These are phyloP conservation scores for Amanita rubescens DNA, from an alignment of 768 basidiomycete genomes.

Conservation along the genomic window DNA sequence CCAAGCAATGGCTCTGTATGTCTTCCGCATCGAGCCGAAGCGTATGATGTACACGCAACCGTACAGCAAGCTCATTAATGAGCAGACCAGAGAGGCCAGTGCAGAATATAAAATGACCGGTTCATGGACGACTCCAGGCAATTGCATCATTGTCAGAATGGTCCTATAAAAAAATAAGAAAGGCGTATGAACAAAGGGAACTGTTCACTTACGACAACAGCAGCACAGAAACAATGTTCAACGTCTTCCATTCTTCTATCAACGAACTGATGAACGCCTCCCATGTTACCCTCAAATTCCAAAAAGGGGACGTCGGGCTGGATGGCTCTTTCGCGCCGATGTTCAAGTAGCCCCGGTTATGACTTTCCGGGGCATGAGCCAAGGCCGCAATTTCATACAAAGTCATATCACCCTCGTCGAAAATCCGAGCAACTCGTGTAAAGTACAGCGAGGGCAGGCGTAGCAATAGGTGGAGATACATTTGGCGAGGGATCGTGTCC, in stretches of 20 bases:
- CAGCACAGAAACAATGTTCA: conserved; percentile 27
- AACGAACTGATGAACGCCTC: conserved; percentile 22
- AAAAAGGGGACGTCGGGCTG: conserved; percentile 11
- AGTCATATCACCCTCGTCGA: conserved; percentile 58
- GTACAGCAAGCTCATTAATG: conserved; percentile 54
- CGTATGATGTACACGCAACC: conserved; percentile 61
- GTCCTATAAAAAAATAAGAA: conserved; percentile 16
- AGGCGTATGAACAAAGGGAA: neutral
- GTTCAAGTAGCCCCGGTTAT: neutral
- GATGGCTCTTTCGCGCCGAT: conserved; percentile 4
- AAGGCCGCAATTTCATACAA: conserved; percentile 43
- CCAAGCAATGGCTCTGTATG: conserved; percentile 59
- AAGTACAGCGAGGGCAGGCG: conserved; percentile 61
- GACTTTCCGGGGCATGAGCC: conserved; percentile 14
- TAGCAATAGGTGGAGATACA: conserved; percentile 35
- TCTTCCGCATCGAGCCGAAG: conserved; percentile 57
- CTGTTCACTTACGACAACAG: conserved; percentile 20
- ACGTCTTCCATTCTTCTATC: conserved; percentile 28
- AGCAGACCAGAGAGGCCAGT: conserved; percentile 48
- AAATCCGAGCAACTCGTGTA: conserved; percentile 54
- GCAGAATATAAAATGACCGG: conserved; percentile 51
- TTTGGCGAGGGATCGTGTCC: conserved; percentile 22
- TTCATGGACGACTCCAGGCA: conserved; percentile 35
- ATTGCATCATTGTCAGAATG: conserved; percentile 28
- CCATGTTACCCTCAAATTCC: conserved; percentile 22